These are phyloP conservation scores for Tolypocladium endophyticum DNA, from an alignment of 2,329 filamentous ascomycete species.

Conservation along the genomic window DNA sequence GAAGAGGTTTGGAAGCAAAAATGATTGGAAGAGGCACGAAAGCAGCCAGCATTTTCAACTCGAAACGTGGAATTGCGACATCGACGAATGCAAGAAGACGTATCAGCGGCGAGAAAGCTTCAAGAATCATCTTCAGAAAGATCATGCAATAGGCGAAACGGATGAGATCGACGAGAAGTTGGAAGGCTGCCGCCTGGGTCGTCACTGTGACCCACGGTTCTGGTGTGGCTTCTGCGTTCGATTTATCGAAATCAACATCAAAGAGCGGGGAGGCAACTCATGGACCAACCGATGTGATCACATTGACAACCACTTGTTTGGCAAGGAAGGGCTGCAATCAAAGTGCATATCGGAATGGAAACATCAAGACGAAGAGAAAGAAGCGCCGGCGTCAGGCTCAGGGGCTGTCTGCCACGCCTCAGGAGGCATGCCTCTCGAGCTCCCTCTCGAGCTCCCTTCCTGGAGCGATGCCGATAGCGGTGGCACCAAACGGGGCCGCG, in stretches of 20 bases:
- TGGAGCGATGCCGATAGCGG: not conserved
- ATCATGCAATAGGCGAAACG: constrained; percentile 30
- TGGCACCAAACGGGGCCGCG: constrained; percentile 5
- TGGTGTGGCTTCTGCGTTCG: constrained; percentile 79
- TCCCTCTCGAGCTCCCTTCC: not conserved
- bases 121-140: constrained; percentile 45
- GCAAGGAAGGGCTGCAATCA: constrained; percentile 27
- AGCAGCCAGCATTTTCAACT: constrained; percentile 63
- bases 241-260: constrained; percentile 42
- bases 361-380: constrained; percentile 17
- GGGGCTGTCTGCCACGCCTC: constrained; percentile 4
- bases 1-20: constrained; percentile 81
- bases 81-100: constrained; percentile 43
- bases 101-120: constrained; percentile 51
- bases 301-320: constrained; percentile 62
- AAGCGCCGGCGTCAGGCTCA: not conserved
- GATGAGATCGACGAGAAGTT: constrained; percentile 30
- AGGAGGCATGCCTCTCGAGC: constrained; percentile 5
- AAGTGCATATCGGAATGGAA: constrained; percentile 47
- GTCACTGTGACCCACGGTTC: constrained; percentile 55
- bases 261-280: constrained; percentile 28
- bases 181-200: constrained; percentile 48
- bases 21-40: constrained; percentile 90
- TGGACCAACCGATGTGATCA: constrained; percentile 55
- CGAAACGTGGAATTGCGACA: constrained; percentile 62